Evolutionary conservation across 371 early-diverging fungal species (phyloP), one percentile per base, ranked within the genome.

Genomic region (Blastocladiella emersonii): DNA sequence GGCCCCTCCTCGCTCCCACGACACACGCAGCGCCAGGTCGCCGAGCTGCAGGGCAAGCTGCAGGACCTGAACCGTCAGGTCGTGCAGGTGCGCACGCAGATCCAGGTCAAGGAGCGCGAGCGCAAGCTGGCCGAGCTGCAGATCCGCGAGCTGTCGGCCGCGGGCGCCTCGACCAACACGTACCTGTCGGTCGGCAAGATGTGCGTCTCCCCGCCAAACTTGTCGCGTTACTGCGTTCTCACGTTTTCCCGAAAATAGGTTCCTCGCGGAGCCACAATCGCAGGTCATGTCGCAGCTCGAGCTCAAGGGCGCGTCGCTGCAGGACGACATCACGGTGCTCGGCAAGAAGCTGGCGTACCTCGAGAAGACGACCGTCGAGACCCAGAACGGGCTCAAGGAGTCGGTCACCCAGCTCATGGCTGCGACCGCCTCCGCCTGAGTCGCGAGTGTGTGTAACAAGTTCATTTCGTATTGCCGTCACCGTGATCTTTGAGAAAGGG

Each of bases 51-150:
- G 32, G 32, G 15, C 53, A 51, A 51, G 53, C 30, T 30, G 30
- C 30, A 27, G 15, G 53, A 51, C 15, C 10, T 15, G 30, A 51
- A 51, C 32, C 53, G 53, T 27, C 53, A 51, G 23, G 8, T 51
- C 17, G 32, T 51, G 30, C 27, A 25, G 25, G 53, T 51, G 27
- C 53, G 53, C 30, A 51, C 53, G 21, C 53, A 51, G 8, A 51
- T 51, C 30, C 30, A 25, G 53, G 30, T 51, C 53, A 51, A 51
- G 53, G 53, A 51, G 15, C 53, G 53, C 53, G 53, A 51, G 32
- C 27, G 32, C 30, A 51, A 51, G 19, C 13, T 51, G 8, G 27
- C 30, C 15, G 53, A 51, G 30, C 8, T 51, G 15, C 53, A 51
- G 53, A 25, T 51, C 3, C 53, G 53, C 12, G 53, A 51, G 30